Conservation (phyloP, 1,139 yeast species). For the Hyphopichia fennica region DNA sequence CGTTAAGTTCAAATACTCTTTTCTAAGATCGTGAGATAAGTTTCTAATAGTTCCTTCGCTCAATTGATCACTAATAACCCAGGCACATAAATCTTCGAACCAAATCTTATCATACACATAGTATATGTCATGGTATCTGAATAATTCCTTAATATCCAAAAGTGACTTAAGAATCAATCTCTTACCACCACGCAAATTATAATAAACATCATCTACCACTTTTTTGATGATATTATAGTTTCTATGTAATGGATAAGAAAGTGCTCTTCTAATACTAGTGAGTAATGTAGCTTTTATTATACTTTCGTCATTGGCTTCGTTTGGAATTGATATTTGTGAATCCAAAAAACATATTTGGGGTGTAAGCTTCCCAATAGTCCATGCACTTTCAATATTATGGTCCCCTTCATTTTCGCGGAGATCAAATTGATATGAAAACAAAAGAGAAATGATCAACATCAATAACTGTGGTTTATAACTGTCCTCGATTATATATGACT, state of each 20-base stretch:
- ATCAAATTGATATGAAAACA: slow-evolving; percentile 78
- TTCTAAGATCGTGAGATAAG: slow-evolving; percentile 65
- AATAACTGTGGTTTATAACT: slow-evolving; percentile 49
- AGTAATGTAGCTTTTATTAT: slow-evolving; percentile 52
- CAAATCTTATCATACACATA: slow-evolving; percentile 81
- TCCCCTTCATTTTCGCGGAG: slow-evolving; percentile 75
- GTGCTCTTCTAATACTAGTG: slow-evolving; percentile 67
- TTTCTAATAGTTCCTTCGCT: slow-evolving; percentile 52
- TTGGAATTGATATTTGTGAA: slow-evolving; percentile 44
- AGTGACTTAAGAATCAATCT: slow-evolving; percentile 60
- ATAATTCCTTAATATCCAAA: slow-evolving; percentile 65
- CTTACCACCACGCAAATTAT: slow-evolving; percentile 66
- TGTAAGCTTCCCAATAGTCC: slow-evolving; percentile 85
- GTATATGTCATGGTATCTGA: slow-evolving; percentile 83
- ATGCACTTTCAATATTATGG: slow-evolving; percentile 81
- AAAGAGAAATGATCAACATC: slow-evolving; percentile 58
- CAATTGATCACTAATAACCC: slow-evolving; percentile 66
- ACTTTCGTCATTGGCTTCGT: slow-evolving; percentile 26
- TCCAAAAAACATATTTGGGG: slow-evolving; percentile 81
- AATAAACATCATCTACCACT: slow-evolving; percentile 78
- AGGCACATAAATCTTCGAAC: slow-evolving; percentile 77
- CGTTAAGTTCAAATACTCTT: slow-evolving; percentile 20
- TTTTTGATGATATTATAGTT: slow-evolving; percentile 57
- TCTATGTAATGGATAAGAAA: slow-evolving; percentile 79
- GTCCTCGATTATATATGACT: slow-evolving; percentile 55